Percentiles rank a stretch among this genome's conserved stretches.
These are phyloP conservation scores for Phytophthora pisi DNA, from an alignment of 352 stramenopile genomes.

Conservation along the genomic window DNA sequence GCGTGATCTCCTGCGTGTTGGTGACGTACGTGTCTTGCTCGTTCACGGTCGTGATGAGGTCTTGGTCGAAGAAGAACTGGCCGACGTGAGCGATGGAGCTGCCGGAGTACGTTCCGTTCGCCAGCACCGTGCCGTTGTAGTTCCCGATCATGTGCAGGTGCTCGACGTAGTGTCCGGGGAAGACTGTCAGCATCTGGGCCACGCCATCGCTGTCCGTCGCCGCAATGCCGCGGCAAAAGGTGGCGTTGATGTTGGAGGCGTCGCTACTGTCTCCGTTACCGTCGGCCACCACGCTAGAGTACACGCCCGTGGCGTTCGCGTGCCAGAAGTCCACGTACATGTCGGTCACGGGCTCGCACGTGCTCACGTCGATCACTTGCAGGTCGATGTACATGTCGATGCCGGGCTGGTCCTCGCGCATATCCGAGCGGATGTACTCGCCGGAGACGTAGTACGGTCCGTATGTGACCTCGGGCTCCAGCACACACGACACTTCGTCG, in stretches of 20 bases:
- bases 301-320: conserved; percentile 37
- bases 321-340: conserved; percentile 42
- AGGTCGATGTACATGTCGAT: conserved; percentile 33
- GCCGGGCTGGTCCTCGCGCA: conserved; percentile 27
- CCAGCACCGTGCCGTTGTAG: conserved; percentile 25
- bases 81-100: conserved; percentile 24
- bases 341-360: conserved; percentile 28
- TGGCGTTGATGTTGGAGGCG: conserved; percentile 35
- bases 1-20: conserved; percentile 32
- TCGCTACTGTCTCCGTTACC: conserved; percentile 38
- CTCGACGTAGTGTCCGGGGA: conserved; percentile 32
- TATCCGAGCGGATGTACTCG: conserved; percentile 32
- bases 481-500: conserved; percentile 17
- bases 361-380: conserved; percentile 34
- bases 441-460: conserved; percentile 36
- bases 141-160: conserved; percentile 36
- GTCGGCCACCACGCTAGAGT: conserved; percentile 29
- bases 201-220: conserved; percentile 31
- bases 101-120: conserved; percentile 28
- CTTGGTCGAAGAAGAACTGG: conserved; percentile 39
- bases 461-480: conserved; percentile 36
- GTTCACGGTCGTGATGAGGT: conserved; percentile 34
- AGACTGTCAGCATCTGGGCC: conserved; percentile 28
- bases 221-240: conserved; percentile 28
- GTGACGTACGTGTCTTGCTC: conserved; percentile 29